A percentile compares a stretch with the other conserved stretches of the same genome.
phyloP scores from a whole-genome alignment of 2,329 filamentous ascomycete genomes.

The Diaporthe sp. region DNA sequence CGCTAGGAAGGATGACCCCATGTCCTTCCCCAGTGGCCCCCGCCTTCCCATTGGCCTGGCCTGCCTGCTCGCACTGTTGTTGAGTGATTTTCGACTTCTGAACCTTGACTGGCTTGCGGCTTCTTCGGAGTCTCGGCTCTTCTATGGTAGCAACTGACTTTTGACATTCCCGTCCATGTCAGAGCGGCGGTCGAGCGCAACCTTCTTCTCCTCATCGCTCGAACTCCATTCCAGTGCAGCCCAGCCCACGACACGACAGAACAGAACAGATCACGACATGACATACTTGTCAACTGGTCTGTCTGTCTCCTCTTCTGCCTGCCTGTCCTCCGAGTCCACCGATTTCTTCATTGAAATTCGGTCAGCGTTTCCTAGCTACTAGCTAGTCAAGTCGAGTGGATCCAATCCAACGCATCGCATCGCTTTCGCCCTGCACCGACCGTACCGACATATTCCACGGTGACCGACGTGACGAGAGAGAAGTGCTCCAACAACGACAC shows the following conservation, averaged over 20 bases:
- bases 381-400: conserved; percentile 1
- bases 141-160: conserved; percentile 1
- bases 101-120: conserved; percentile 1
- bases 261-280: background rate
- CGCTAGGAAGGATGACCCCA: background rate
- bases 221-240: conserved; percentile 1
- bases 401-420: background rate
- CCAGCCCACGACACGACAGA: conserved; percentile 1
- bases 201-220: conserved; percentile 15
- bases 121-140: conserved; percentile 32
- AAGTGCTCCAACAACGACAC: background rate
- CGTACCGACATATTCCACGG: background rate
- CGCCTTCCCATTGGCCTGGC: background rate
- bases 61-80: background rate
- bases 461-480: background rate
- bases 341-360: conserved; percentile 43
- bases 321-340: conserved; percentile 3
- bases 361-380: conserved; percentile 1
- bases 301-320: background rate
- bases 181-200: conserved; percentile 17
- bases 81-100: conserved; percentile 33
- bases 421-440: background rate
- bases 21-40: background rate
- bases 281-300: background rate
- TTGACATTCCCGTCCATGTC: conserved; percentile 10